A percentile compares a stretch with the other conserved stretches of the same genome.
These are phyloP conservation scores for Ophiostoma australiae DNA, from an alignment of 2,329 filamentous ascomycete species.

Conservation along the genomic window DNA sequence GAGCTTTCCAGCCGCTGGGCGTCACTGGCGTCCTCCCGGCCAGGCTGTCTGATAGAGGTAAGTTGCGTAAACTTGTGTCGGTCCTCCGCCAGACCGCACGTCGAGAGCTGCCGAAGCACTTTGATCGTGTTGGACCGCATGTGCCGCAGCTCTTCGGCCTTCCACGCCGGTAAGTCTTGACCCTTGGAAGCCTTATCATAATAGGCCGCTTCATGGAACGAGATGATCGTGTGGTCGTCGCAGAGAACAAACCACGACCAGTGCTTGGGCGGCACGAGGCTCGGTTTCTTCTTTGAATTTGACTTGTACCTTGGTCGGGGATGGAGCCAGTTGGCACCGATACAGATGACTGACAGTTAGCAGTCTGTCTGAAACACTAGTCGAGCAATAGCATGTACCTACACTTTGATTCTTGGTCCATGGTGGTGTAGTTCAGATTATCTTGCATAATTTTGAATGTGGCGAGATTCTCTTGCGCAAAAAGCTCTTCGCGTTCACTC, in stretches of 20 bases:
- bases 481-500: neutral
- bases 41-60: slow-evolving; percentile 36
- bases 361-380: slow-evolving; percentile 26
- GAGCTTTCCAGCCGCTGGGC: slow-evolving; percentile 45
- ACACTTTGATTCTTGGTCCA: slow-evolving; percentile 64
- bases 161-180: slow-evolving; percentile 29
- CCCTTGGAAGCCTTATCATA: slow-evolving; percentile 31
- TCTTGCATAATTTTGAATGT: slow-evolving; percentile 56
- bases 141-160: slow-evolving; percentile 32
- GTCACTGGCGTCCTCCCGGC: slow-evolving; percentile 21
- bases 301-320: slow-evolving; percentile 30
- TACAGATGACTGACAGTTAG: slow-evolving; percentile 52
- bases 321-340: slow-evolving; percentile 65
- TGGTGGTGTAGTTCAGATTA: slow-evolving; percentile 71
- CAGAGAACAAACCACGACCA: slow-evolving; percentile 71
- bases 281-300: slow-evolving; percentile 32
- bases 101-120: slow-evolving; percentile 39
- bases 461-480: slow-evolving; percentile 32
- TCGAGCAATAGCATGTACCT: slow-evolving; percentile 29
- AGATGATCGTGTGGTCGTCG: slow-evolving; percentile 65
- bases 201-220: slow-evolving; percentile 57
- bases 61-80: slow-evolving; percentile 41
- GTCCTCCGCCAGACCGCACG: slow-evolving; percentile 37
- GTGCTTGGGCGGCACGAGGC: slow-evolving; percentile 40
- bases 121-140: slow-evolving; percentile 40